These are phyloP conservation scores for Malassezia furfur DNA, from an alignment of 1,284 basidiomycete genomes.

Conservation along the genomic window DNA sequence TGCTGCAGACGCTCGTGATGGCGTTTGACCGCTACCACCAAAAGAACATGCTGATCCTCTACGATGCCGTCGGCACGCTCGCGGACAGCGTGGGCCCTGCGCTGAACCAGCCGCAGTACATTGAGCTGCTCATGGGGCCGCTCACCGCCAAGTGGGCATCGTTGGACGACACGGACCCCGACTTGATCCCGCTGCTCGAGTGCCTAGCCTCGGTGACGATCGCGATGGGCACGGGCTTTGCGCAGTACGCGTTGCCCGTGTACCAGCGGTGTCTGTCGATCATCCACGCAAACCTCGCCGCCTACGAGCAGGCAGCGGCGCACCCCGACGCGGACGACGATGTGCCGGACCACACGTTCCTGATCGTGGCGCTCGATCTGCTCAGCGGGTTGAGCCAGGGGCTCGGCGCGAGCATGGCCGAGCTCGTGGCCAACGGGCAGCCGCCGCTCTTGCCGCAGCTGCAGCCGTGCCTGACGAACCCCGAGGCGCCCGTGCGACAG, in stretches of 20 bases:
- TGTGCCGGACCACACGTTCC: conserved; percentile 48
- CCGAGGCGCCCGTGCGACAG: conserved; percentile 87
- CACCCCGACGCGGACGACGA: conserved; percentile 60
- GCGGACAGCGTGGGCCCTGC: conserved; percentile 89
- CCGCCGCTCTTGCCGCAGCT: conserved; percentile 40
- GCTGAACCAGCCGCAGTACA: conserved; percentile 72
- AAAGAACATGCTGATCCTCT: conserved; percentile 96
- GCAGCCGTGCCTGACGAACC: conserved; percentile 55
- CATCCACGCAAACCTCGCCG: conserved; percentile 71
- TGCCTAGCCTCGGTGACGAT: conserved; percentile 96
- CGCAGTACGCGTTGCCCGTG: conserved; percentile 78
- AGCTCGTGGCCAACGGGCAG: conserved; percentile 33
- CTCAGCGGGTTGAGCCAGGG: conserved; percentile 93
- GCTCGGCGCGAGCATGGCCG: conserved; percentile 57
- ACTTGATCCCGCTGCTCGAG: conserved; percentile 78
- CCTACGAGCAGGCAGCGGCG: conserved; percentile 63
- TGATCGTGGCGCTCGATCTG: conserved; percentile 91
- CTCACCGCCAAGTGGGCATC: conserved; percentile 80
- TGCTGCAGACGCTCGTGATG: conserved; percentile 84
- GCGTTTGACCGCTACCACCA: conserved; percentile 98
- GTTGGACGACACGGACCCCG: conserved; percentile 78
- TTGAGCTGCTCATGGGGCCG: conserved; percentile 93
- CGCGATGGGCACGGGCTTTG: conserved; percentile 83
- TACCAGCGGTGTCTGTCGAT: conserved; percentile 84
- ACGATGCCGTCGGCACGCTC: conserved; percentile 93